phyloP scores from a whole-genome alignment of 768 basidiomycete species.

The Suillus plorans region DNA sequence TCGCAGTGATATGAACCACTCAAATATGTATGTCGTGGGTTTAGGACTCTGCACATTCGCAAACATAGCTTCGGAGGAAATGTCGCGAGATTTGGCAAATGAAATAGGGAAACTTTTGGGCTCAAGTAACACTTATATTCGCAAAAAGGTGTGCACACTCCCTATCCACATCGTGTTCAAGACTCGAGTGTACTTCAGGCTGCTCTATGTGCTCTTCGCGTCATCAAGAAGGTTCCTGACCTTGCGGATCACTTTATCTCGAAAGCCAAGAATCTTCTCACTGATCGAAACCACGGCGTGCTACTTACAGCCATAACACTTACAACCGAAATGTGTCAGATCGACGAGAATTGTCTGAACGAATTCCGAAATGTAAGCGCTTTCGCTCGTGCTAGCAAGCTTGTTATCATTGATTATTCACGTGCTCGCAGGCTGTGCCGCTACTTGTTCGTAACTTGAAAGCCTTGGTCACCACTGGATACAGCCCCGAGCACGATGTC shows the following conservation, averaged over 20 bases:
- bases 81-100: conserved; percentile 97
- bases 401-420: conserved; percentile 7
- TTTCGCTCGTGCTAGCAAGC: not conserved
- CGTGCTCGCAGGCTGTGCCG: conserved; percentile 70
- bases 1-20: conserved; percentile 95
- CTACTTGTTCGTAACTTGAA: conserved; percentile 94
- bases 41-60: conserved; percentile 97
- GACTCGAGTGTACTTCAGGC: conserved; percentile 52
- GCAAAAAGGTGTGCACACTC: conserved; percentile 78
- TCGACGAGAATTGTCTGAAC: conserved; percentile 67
- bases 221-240: conserved; percentile 95
- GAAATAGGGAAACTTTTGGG: conserved; percentile 98
- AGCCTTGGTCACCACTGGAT: conserved; percentile 91
- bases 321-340: conserved; percentile 90
- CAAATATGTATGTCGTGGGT: conserved; percentile 98
- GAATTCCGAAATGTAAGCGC: conserved; percentile 85
- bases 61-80: conserved; percentile 98
- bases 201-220: conserved; percentile 89
- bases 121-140: conserved; percentile 97
- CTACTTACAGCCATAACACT: conserved; percentile 92
- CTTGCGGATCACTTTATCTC: conserved; percentile 87
- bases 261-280: conserved; percentile 87
- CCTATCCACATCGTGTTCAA: conserved; percentile 2
- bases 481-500: conserved; percentile 98
- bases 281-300: conserved; percentile 97